phyloP scores from a whole-genome alignment of 2,329 filamentous ascomycete species.

The Magnaporthales sp. region DNA sequence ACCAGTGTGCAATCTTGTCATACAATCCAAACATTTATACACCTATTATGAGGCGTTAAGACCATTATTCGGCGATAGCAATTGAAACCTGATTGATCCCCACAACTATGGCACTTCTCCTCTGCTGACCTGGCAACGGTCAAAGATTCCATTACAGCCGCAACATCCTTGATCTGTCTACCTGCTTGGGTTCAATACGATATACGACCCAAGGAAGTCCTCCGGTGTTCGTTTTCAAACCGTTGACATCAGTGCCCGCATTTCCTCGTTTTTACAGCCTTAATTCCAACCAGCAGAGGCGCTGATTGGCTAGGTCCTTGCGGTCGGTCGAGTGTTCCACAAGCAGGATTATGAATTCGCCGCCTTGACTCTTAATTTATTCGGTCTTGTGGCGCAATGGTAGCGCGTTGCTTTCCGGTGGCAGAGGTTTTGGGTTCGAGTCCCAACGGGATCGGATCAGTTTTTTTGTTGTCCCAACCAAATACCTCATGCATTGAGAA shows the following conservation, averaged over 20 bases:
- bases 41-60: neutral
- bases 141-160: neutral
- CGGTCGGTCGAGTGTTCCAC: too few relatives aligned
- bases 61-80: neutral
- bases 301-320: too few relatives aligned
- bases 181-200: neutral
- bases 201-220: too few relatives aligned
- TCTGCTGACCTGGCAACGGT: neutral
- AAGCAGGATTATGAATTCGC: too few relatives aligned
- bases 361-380: too few relatives aligned
- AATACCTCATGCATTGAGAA: too few relatives aligned
- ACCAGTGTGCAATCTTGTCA: too few relatives aligned
- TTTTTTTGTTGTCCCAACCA: slow-evolving; percentile 3
- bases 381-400: slow-evolving; percentile 15
- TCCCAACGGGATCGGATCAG: slow-evolving; percentile 14
- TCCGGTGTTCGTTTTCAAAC: too few relatives aligned
- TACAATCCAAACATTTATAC: neutral
- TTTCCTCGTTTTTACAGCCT: too few relatives aligned
- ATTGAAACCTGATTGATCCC: neutral
- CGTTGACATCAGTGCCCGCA: too few relatives aligned
- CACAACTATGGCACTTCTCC: neutral
- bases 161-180: neutral
- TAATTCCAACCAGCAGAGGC: too few relatives aligned
- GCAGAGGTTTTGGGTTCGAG: slow-evolving; percentile 16
- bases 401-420: slow-evolving; percentile 16